Conservation (phyloP, 352 stramenopile genomes). For the Phytophthora sojae region DNA sequence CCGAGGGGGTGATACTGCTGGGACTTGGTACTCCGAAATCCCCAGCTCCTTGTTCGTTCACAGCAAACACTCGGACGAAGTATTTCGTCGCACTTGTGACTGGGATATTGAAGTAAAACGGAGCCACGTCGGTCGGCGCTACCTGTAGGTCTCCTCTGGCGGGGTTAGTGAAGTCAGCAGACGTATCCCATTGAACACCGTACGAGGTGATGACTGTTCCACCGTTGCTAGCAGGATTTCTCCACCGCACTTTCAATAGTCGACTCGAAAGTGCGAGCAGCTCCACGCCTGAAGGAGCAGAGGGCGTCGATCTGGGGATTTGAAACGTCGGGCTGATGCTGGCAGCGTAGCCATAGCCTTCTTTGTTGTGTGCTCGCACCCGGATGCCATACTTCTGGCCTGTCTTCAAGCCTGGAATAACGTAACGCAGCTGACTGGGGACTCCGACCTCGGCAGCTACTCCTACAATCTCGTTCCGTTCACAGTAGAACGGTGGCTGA, state of each 20-base stretch:
- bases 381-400: slow-evolving; percentile 69
- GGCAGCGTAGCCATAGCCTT: slow-evolving; percentile 64
- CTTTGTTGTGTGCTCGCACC: slow-evolving; percentile 65
- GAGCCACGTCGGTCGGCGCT: slow-evolving; percentile 39
- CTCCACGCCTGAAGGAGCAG: slow-evolving; percentile 44
- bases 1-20: slow-evolving; percentile 54
- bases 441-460: slow-evolving; percentile 42
- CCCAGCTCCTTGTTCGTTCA: slow-evolving; percentile 92
- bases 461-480: slow-evolving; percentile 52
- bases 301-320: slow-evolving; percentile 59
- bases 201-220: slow-evolving; percentile 88
- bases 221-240: slow-evolving; percentile 64
- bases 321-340: slow-evolving; percentile 65
- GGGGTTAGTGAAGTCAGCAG: neutral
- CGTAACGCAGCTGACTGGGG: slow-evolving; percentile 36
- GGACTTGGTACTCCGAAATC: slow-evolving; percentile 45
- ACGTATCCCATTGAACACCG: slow-evolving; percentile 93
- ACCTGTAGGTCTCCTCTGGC: slow-evolving; percentile 20
- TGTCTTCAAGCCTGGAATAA: slow-evolving; percentile 60
- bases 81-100: slow-evolving; percentile 68
- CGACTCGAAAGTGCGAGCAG: slow-evolving; percentile 70
- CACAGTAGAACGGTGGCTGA: slow-evolving; percentile 80
- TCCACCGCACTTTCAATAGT: slow-evolving; percentile 86
- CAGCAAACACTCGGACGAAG: slow-evolving; percentile 91
- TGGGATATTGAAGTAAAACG: slow-evolving; percentile 94